phyloP scores from a whole-genome alignment of 345 rosid genomes.

The Geranium rotundifolium region DNA sequence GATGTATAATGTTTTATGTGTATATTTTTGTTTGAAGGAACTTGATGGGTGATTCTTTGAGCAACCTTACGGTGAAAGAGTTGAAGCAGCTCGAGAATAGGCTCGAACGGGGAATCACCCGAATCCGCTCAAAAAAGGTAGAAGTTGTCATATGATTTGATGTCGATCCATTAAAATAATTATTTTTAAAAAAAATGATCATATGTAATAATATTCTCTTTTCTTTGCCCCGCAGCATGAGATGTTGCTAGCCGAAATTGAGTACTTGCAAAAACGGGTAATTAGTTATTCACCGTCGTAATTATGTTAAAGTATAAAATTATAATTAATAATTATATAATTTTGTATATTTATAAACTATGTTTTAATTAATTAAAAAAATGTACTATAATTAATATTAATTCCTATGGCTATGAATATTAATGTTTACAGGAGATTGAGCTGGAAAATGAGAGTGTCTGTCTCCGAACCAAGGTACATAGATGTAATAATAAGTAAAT shows the following conservation, averaged over 20 bases:
- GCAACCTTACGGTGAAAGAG: conserved; percentile 74
- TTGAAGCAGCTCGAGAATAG: conserved; percentile 90
- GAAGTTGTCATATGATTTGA: conserved; percentile 1
- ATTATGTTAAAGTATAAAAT: neutral
- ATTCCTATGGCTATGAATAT: neutral
- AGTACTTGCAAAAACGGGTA: conserved; percentile 87
- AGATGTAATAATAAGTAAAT: too few relatives aligned
- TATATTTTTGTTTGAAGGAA: conserved; percentile 38
- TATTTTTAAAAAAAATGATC: too few relatives aligned
- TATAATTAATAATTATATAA: neutral
- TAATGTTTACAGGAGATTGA: conserved; percentile 57
- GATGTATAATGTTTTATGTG: too few relatives aligned
- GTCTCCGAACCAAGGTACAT: conserved; percentile 67
- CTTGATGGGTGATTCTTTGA: conserved; percentile 83
- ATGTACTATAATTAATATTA: neutral
- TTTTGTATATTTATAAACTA: neutral
- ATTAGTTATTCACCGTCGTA: neutral
- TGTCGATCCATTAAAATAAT: neutral
- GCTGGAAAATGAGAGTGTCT: conserved; percentile 75
- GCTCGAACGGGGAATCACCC: conserved; percentile 85
- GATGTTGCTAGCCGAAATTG: conserved; percentile 86
- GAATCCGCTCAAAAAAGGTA: conserved; percentile 98
- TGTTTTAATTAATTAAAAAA: too few relatives aligned
- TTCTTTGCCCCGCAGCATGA: conserved; percentile 52
- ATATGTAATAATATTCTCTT: neutral